These are phyloP conservation scores for Alternaria arborescens DNA, from an alignment of 2,329 filamentous ascomycete species.

Conservation along the genomic window DNA sequence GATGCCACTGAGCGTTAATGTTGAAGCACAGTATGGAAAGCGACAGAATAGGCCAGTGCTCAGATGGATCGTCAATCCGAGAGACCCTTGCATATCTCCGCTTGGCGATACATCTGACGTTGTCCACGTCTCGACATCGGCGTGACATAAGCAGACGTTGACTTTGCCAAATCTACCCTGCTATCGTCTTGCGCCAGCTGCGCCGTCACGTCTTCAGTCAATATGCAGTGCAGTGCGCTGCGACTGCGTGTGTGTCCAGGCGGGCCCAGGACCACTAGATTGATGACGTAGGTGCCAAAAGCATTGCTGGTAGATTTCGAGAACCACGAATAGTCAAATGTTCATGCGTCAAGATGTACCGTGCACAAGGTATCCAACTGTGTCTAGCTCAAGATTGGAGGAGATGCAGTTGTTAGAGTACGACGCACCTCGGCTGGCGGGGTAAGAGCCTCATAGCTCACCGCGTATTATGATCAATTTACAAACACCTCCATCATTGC, in stretches of 20 bases:
- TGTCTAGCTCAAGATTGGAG: neutral
- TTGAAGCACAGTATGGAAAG: slow-evolving; percentile 27
- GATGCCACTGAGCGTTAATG: slow-evolving; percentile 18
- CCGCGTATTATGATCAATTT: neutral
- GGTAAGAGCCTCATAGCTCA: slow-evolving; percentile 6
- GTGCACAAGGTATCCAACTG: neutral
- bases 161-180: neutral
- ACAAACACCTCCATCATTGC: neutral
- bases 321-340: neutral
- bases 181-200: neutral
- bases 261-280: no score
- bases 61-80: slow-evolving; percentile 20
- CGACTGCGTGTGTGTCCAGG: no score
- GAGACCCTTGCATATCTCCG: slow-evolving; percentile 14
- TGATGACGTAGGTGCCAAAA: neutral
- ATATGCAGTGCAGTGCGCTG: neutral
- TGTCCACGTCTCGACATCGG: neutral
- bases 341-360: no score
- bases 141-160: neutral
- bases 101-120: slow-evolving; percentile 21
- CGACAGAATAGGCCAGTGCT: slow-evolving; percentile 33
- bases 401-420: neutral
- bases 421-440: slow-evolving; percentile 18
- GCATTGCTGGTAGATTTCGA: no score
- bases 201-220: neutral